phyloP scores from a whole-genome alignment of 345 rosid species.

The Reutealis trisperma region DNA sequence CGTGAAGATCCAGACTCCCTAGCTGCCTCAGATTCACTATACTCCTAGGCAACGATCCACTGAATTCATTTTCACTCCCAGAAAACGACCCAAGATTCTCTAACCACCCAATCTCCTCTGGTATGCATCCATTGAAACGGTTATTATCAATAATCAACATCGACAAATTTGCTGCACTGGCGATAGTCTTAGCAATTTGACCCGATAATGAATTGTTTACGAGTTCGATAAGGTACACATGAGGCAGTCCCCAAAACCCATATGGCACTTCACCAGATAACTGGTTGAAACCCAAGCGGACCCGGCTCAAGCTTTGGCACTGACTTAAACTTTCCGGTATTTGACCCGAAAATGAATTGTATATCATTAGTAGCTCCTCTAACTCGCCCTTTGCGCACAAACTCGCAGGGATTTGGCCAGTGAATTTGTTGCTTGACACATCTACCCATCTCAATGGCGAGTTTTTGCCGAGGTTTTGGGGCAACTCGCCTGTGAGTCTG shows the following conservation, averaged over 20 bases:
- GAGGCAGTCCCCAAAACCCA: conserved; percentile 91
- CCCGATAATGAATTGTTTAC: conserved; percentile 68
- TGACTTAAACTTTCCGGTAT: conserved; percentile 59
- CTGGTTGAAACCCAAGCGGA: conserved; percentile 67
- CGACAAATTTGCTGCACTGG: conserved; percentile 68
- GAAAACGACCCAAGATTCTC: conserved; percentile 54
- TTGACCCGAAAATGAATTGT: conserved; percentile 66
- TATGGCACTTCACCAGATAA: conserved; percentile 77
- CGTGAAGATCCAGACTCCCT: conserved; percentile 74
- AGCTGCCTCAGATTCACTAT: conserved; percentile 58
- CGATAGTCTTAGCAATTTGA: conserved; percentile 52
- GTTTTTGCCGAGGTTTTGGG: conserved; percentile 66
- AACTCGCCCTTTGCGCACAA: conserved; percentile 67
- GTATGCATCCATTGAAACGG: conserved; percentile 65
- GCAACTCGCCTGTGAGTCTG: conserved; percentile 63
- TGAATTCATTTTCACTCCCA: conserved; percentile 60
- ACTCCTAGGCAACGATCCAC: conserved; percentile 66
- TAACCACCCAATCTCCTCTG: conserved; percentile 73
- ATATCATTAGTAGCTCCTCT: conserved; percentile 69
- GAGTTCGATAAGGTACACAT: conserved; percentile 69
- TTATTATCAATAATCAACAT: conserved; percentile 61
- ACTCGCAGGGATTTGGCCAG: conserved; percentile 62
- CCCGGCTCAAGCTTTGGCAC: conserved; percentile 68
- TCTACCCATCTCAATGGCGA: conserved; percentile 82
- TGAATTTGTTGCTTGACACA: conserved; percentile 64